Evolutionary conservation across 2,329 filamentous ascomycete species (phyloP).

Genomic region (Ceratocystis smalleyi): DNA sequence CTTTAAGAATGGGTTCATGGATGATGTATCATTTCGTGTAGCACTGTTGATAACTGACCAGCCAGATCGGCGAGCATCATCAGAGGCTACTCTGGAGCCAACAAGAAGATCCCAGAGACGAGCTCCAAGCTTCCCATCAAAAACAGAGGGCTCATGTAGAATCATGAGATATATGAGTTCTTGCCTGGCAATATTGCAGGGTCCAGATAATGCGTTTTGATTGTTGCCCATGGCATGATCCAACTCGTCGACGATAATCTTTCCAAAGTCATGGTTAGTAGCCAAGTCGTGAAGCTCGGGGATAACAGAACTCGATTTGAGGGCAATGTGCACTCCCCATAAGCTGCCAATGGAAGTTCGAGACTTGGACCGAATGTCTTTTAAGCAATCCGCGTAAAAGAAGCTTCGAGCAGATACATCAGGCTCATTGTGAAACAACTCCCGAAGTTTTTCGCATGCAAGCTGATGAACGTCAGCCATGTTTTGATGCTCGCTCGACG

Average conservation of each 20-base stretch:
- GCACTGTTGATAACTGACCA: constrained; percentile 51
- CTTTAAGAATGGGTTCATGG: constrained; percentile 40
- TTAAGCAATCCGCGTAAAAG: constrained; percentile 51
- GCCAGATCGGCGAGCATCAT: constrained; percentile 46
- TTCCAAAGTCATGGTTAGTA: constrained; percentile 44
- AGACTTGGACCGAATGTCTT: constrained; percentile 45
- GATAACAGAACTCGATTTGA: constrained; percentile 28
- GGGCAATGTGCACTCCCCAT: constrained; percentile 41
- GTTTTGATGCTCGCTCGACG: constrained; percentile 36
- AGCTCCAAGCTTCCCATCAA: constrained; percentile 46
- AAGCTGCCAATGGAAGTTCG: constrained; percentile 34
- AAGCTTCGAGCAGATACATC: constrained; percentile 39
- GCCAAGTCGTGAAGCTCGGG: constrained; percentile 43
- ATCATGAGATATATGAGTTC: constrained; percentile 46
- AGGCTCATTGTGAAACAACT: constrained; percentile 42
- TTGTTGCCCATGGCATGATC: constrained; percentile 36
- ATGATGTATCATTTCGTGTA: constrained; percentile 24
- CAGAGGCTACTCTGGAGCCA: constrained; percentile 43
- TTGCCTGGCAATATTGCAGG: constrained; percentile 37
- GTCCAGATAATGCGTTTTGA: constrained; percentile 29
- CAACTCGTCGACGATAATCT: constrained; percentile 48
- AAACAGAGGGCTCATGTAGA: constrained; percentile 41
- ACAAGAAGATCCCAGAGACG: constrained; percentile 60
- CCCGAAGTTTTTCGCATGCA: constrained; percentile 44
- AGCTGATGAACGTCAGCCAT: constrained; percentile 48